A percentile compares a stretch with the other conserved stretches of the same genome.
Conservation (phyloP, 73 alveolate genomes). For the Blepharisma stoltei region DNA sequence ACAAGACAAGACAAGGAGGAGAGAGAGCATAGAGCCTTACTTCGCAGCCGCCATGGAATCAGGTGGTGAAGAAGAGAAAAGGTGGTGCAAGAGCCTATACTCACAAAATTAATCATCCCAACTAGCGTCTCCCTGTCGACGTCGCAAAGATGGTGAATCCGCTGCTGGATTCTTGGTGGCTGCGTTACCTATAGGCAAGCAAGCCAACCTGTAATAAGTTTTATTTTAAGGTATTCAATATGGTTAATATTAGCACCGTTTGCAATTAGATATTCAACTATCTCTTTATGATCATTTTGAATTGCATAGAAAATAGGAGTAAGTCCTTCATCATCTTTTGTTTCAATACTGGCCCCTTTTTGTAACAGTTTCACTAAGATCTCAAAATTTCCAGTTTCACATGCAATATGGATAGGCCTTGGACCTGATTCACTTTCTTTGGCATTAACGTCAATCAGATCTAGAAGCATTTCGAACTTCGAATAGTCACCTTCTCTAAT, state of each 20-base stretch:
- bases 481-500: not conserved
- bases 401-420: conserved; percentile 12
- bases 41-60: too few species aligned
- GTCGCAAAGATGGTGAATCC: too few species aligned
- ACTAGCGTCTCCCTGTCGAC: too few species aligned
- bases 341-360: not conserved
- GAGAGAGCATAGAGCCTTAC: too few species aligned
- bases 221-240: too few species aligned
- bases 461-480: not conserved
- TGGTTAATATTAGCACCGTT: conserved; percentile 20
- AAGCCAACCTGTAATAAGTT: too few species aligned
- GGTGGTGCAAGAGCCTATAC: too few species aligned
- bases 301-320: conserved; percentile 7
- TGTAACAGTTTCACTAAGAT: not conserved
- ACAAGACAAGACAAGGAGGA: too few species aligned
- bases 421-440: not conserved
- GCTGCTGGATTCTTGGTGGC: too few species aligned
- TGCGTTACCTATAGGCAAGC: too few species aligned
- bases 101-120: too few species aligned
- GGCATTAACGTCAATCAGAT: not conserved
- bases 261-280: not conserved
- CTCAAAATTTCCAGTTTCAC: not conserved
- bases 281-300: not conserved
- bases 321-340: conserved; percentile 21
- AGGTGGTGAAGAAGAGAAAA: too few species aligned